Base-by-base conservation (phyloP, 2,329 filamentous ascomycete genomes). In the Hirsutella rhossiliensis region DNA sequence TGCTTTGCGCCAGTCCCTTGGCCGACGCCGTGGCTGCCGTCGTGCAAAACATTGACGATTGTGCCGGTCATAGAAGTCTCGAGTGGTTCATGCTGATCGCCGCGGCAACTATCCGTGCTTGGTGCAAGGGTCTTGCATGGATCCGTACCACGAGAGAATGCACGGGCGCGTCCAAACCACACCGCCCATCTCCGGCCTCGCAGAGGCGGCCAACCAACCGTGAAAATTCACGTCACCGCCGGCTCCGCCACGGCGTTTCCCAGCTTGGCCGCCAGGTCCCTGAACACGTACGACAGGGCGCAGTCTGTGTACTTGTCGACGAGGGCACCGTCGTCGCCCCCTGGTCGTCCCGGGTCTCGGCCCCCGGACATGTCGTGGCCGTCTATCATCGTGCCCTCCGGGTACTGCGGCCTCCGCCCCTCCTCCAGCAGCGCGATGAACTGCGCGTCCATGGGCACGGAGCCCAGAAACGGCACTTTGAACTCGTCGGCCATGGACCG, bases 381-480 rank as follows among this genome's bases (percentile, higher is more conserved):
- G 20, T 11, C 38, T n/a, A 42, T 19, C 6, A 7, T 36, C 15
- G 32, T 87, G 1, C 84, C 84, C 45, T 74, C 67, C 0, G 84
- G 84, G 58, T 89, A 88, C 15, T 68, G 67, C 13, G 84, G 85
- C 49, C 68, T 62, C 46, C 61, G 66, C 13, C 72, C 76, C 47
- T 86, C 87, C 62, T 97, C 90, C 37, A 98, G 78, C 56, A 98
- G 64, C 52, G 83, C 76, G 40, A 92, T 84, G 60, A 97, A 96
- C 55, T 89, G 86, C 18, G 88, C 86, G 65, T 98, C 92, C 56
- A 98, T 88, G 1, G 92, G 92, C 32, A 97, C 80, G 27, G 79
- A 80, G 3, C 89, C 92, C 43, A 97, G 64, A 55, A 96, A 97
- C 15, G 76, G 78, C 31, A 97, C 86, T 1, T 70, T 71, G 59